Percentiles rank a stretch among this genome's conserved stretches.
Evolutionary conservation across 2,329 filamentous ascomycete species (phyloP).

Genomic region (Hymenoscyphus scutula): DNA sequence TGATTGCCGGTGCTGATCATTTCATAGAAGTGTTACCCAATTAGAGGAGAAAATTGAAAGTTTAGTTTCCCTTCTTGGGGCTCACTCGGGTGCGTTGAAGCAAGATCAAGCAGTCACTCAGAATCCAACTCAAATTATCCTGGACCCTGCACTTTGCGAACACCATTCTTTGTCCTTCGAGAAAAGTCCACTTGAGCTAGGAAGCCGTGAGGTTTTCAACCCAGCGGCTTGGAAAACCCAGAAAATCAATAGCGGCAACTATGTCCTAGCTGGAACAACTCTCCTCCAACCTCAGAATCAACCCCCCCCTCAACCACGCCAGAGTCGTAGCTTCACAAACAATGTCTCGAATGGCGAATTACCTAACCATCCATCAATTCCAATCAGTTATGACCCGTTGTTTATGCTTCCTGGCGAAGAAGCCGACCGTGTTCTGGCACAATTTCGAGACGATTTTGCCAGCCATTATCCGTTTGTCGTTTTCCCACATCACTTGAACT

Average conservation of each 20-base stretch:
- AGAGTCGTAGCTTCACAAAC: neutral
- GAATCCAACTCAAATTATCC: neutral
- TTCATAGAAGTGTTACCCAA: conserved; percentile 5
- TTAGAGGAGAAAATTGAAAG: conserved; percentile 22
- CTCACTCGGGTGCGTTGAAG: conserved; percentile 15
- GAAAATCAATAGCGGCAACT: neutral
- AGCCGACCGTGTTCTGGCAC: conserved; percentile 15
- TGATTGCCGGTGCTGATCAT: neutral
- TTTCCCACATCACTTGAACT: conserved; percentile 17
- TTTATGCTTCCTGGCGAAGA: conserved; percentile 9
- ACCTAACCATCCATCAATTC: neutral
- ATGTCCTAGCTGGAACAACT: neutral
- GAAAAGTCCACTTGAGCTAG: neutral
- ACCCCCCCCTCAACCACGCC: neutral
- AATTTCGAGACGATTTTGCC: conserved; percentile 20
- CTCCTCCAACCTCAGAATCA: neutral
- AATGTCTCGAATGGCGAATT: neutral
- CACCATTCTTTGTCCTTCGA: neutral
- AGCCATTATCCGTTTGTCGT: conserved; percentile 25
- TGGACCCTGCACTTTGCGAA: neutral
- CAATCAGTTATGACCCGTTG: neutral
- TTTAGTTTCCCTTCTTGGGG: conserved; percentile 25
- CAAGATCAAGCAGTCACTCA: conserved; percentile 7
- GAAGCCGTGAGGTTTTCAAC: neutral
- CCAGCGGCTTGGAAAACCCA: neutral